Conservation (phyloP, 1,284 basidiomycete species). For the Marasmius oreades region DNA sequence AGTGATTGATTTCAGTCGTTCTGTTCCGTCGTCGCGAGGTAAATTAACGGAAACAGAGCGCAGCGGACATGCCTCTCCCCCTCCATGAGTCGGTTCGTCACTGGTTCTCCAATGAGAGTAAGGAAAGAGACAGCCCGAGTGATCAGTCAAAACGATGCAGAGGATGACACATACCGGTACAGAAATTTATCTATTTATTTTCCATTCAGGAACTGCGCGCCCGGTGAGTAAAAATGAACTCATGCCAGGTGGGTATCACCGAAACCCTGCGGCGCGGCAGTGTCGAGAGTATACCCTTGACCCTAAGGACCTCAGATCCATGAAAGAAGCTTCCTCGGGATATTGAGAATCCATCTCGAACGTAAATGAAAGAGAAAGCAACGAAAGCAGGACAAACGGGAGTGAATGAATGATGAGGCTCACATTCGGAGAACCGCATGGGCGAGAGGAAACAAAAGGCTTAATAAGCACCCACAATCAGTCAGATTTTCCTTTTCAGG, state of each 20-base stretch:
- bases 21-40: too few species aligned
- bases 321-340: background rate
- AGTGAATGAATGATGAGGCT: background rate
- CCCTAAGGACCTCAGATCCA: background rate
- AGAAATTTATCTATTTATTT: too few species aligned
- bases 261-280: background rate
- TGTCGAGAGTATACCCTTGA: background rate
- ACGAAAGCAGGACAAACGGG: background rate
- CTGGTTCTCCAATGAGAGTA: too few species aligned
- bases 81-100: too few species aligned
- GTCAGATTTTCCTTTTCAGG: background rate
- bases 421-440: background rate
- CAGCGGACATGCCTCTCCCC: too few species aligned
- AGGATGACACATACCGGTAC: too few species aligned
- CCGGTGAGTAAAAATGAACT: background rate
- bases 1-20: too few species aligned
- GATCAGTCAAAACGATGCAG: too few species aligned
- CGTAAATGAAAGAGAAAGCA: background rate
- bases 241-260: background rate
- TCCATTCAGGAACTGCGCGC: background rate
- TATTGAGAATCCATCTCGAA: background rate
- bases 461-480: background rate
- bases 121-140: too few species aligned
- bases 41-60: too few species aligned
- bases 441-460: background rate